A percentile compares a stretch with the other conserved stretches of the same genome.
Evolutionary conservation across 169 alveolate genomes (phyloP).

Genomic region (Plasmodium inui): DNA sequence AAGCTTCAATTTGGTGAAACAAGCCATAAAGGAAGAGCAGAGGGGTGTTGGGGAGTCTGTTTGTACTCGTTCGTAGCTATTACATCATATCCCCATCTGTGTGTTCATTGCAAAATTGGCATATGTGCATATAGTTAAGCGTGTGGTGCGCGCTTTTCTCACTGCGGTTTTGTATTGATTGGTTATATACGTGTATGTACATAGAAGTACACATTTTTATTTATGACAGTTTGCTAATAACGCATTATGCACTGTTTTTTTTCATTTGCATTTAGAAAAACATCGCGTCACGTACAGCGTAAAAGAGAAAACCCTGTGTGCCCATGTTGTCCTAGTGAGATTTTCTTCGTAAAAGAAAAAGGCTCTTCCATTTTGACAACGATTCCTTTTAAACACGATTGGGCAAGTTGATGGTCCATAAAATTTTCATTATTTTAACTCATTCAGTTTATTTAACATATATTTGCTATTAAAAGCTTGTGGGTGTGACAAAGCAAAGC

Average conservation of each 20-base stretch:
- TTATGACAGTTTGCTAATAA: conserved; percentile 1
- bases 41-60: background rate
- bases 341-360: background rate
- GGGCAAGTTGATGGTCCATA: background rate
- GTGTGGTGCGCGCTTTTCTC: background rate
- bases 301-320: background rate
- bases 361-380: background rate
- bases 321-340: background rate
- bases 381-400: background rate
- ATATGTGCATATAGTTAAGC: background rate
- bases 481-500: background rate
- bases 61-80: background rate
- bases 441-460: background rate
- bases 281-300: background rate
- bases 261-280: background rate
- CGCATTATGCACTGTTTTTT: background rate
- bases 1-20: background rate
- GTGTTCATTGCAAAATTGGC: background rate
- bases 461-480: background rate
- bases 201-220: background rate
- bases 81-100: background rate
- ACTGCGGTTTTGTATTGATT: background rate
- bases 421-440: background rate
- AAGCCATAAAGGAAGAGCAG: background rate
- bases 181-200: background rate